Evolutionary conservation across 2,329 filamentous ascomycete species (phyloP).

Genomic region (Pseudopithomyces maydicus): DNA sequence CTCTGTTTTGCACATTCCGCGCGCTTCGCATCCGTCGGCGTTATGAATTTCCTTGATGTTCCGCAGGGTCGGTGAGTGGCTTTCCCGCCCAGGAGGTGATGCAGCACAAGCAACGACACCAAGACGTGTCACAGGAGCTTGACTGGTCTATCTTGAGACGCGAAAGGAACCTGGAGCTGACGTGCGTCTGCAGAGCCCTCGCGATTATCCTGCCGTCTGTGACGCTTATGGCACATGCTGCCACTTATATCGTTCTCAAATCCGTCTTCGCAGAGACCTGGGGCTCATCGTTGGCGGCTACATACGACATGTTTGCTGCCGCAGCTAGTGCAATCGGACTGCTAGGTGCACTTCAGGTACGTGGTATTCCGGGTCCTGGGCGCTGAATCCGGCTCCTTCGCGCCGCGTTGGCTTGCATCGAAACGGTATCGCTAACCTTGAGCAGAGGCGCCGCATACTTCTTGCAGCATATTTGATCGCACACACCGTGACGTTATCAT

Average conservation of each 20-base stretch:
- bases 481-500: conserved; percentile 32
- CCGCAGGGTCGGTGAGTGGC: conserved; percentile 6
- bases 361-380: conserved; percentile 9
- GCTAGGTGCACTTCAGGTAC: conserved; percentile 51
- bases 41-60: conserved; percentile 4
- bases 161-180: background rate
- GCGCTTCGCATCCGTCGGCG: background rate
- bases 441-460: conserved; percentile 27
- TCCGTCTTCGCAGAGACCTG: conserved; percentile 39
- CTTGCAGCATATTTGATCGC: conserved; percentile 32
- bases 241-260: conserved; percentile 26
- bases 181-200: conserved; percentile 23
- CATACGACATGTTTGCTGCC: conserved; percentile 49
- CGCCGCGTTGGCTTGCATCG: background rate
- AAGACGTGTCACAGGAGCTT: background rate
- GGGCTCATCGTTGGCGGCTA: conserved; percentile 37
- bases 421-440: conserved; percentile 16
- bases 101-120: background rate
- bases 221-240: conserved; percentile 32
- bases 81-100: background rate
- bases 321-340: conserved; percentile 48
- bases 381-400: background rate
- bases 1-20: background rate
- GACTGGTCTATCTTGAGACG: background rate
- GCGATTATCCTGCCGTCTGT: conserved; percentile 33